phyloP scores from a whole-genome alignment of 2,329 filamentous ascomycete genomes.

The Blastomyces percursus region DNA sequence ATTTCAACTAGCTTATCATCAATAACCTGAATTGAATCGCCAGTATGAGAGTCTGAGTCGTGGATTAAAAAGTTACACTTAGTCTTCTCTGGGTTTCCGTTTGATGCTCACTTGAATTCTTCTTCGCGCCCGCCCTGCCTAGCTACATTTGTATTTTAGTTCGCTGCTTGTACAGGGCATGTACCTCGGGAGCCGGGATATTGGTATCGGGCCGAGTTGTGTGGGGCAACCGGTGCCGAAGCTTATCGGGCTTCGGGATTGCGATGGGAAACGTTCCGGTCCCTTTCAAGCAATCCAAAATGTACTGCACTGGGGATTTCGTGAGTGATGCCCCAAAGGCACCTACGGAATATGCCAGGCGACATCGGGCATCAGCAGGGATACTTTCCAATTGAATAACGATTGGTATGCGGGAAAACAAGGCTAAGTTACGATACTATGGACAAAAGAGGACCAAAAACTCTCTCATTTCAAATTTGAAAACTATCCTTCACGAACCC shows the following conservation, averaged over 20 bases:
- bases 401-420: background rate
- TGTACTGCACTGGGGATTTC: background rate
- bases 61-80: background rate
- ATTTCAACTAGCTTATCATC: background rate
- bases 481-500: background rate
- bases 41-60: background rate
- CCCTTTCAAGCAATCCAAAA: background rate
- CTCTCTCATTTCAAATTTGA: background rate
- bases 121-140: background rate
- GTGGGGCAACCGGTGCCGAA: background rate
- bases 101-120: background rate
- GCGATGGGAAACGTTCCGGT: background rate
- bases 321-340: background rate
- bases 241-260: background rate
- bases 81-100: background rate
- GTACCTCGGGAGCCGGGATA: background rate
- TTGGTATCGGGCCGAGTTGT: background rate
- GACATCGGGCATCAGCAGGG: background rate
- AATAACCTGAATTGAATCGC: background rate
- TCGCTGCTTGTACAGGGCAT: background rate
- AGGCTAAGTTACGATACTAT: background rate
- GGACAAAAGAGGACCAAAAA: background rate
- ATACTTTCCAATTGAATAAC: background rate
- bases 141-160: background rate
- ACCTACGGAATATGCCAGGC: background rate